phyloP scores from a whole-genome alignment of 176 grass and related monocot species.

The Carex cristatella region DNA sequence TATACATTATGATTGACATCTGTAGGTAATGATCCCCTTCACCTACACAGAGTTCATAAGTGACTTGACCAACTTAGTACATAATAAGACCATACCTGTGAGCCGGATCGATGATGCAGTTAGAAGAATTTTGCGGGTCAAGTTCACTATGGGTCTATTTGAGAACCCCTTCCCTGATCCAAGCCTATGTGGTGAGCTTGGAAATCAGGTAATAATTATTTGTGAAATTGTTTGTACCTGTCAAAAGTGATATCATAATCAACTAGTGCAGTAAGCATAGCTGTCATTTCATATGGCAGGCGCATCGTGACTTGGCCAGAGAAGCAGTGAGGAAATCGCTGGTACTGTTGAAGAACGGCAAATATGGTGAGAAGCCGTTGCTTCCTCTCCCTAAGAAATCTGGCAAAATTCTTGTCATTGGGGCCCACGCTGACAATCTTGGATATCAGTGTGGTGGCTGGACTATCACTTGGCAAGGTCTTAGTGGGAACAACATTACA shows the following conservation, averaged over 20 bases:
- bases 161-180: conserved; percentile 51
- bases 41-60: conserved; percentile 23
- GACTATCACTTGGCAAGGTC: conserved; percentile 61
- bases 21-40: conserved; percentile 42
- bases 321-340: conserved; percentile 58
- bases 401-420: conserved; percentile 35
- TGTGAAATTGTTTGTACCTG: neutral
- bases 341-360: conserved; percentile 51
- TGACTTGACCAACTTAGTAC: conserved; percentile 24
- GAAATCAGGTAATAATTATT: conserved; percentile 21
- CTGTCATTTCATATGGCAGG: conserved; percentile 22
- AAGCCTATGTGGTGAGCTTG: conserved; percentile 44
- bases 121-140: conserved; percentile 47
- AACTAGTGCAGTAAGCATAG: neutral
- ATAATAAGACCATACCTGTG: conserved; percentile 32
- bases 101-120: conserved; percentile 65
- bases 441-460: conserved; percentile 71
- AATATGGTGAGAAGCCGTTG: conserved; percentile 13
- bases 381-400: conserved; percentile 41
- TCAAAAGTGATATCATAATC: neutral
- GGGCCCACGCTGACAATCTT: conserved; percentile 46
- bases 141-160: conserved; percentile 61
- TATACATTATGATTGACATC: neutral
- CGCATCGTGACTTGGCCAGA: conserved; percentile 52
- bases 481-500: conserved; percentile 38